Percentiles rank a stretch among this genome's conserved stretches.
phyloP scores from a whole-genome alignment of 768 basidiomycete genomes.

The Royoungia palumana region DNA sequence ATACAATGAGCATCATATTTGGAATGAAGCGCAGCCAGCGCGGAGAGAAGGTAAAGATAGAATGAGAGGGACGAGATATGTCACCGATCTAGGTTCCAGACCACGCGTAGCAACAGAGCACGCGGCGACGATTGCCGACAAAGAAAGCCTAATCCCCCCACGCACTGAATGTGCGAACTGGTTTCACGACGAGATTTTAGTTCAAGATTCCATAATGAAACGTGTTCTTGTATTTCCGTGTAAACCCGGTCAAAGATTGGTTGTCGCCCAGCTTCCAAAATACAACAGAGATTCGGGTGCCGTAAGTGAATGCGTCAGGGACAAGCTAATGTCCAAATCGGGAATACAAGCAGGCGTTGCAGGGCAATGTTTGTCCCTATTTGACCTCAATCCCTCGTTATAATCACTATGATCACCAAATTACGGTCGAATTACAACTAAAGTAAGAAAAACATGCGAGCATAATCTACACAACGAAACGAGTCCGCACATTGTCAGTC shows the following conservation, averaged over 20 bases:
- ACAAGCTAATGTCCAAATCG: constrained; percentile 29
- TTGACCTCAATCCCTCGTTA: constrained; percentile 3
- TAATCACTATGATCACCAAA: constrained; percentile 6
- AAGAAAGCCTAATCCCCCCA: not conserved
- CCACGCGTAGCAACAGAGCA: not conserved
- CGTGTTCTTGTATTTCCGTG: constrained; percentile 13
- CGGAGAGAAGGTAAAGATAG: not conserved
- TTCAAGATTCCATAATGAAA: not conserved
- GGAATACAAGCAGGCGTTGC: constrained; percentile 27
- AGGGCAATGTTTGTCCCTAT: constrained; percentile 4
- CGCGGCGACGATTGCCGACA: not conserved
- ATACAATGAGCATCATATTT: constrained; percentile 19
- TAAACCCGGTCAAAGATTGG: not conserved
- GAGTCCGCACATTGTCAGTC: constrained; percentile 20
- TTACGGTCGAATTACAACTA: constrained; percentile 6
- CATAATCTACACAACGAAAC: constrained; percentile 2
- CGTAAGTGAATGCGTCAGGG: too few relatives aligned
- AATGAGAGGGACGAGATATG: not conserved
- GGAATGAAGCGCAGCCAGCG: not conserved
- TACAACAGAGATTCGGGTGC: constrained; percentile 4
- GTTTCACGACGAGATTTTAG: too few relatives aligned
- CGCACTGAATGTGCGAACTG: not conserved
- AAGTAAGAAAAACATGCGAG: constrained; percentile 9
- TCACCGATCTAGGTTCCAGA: not conserved
- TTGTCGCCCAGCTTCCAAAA: not conserved